Conservation (phyloP, 2,329 filamentous ascomycete species). For the Parafenestella ontariensis region DNA sequence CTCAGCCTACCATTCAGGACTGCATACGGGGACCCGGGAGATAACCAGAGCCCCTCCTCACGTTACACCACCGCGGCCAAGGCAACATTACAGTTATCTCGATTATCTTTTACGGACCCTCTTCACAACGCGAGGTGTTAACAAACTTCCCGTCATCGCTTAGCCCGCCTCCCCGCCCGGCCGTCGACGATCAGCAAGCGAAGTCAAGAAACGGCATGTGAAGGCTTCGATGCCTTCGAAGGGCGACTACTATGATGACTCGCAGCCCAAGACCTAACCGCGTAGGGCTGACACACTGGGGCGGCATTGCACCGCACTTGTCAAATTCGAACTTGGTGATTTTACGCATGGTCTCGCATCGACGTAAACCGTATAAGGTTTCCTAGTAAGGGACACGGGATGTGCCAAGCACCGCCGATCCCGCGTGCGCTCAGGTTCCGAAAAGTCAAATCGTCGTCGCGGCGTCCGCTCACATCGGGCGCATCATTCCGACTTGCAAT, state of each 20-base stretch:
- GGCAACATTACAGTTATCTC: constrained; percentile 9
- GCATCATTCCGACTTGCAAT: neutral
- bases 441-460: neutral
- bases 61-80: neutral
- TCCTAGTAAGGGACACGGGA: neutral
- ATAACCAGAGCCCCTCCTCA: neutral
- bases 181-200: constrained; percentile 1
- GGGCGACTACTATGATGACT: constrained; percentile 5
- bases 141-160: constrained; percentile 7
- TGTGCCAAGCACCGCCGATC: neutral
- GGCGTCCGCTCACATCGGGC: neutral
- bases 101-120: constrained; percentile 4
- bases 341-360: neutral
- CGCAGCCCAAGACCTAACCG: constrained; percentile 1
- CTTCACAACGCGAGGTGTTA: constrained; percentile 1
- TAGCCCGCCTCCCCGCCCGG: constrained; percentile 6
- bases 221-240: neutral
- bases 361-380: neutral
- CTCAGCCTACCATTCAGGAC: constrained; percentile 8
- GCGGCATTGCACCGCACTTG: constrained; percentile 2
- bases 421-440: no score
- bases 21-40: constrained; percentile 4
- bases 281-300: constrained; percentile 10
- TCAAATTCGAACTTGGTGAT: neutral
- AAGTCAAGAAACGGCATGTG: constrained; percentile 1